A percentile compares a stretch with the other conserved stretches of the same genome.
Evolutionary conservation across 768 basidiomycete species (phyloP).

Genomic region (Lepiota venenata): DNA sequence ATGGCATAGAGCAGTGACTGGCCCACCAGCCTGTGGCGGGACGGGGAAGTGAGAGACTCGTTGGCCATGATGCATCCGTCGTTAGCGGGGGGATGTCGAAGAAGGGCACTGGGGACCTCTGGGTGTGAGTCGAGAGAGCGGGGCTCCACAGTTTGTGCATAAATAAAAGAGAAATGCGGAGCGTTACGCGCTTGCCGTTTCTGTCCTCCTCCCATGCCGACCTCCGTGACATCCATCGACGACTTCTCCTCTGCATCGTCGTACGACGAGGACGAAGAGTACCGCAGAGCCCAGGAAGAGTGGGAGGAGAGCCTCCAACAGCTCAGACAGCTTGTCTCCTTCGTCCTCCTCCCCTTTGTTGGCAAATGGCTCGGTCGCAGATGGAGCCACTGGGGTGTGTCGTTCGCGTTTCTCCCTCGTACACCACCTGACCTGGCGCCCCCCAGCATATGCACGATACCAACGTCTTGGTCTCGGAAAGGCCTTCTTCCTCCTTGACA

Average conservation of each 20-base stretch:
- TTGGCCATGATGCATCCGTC: slow-evolving; percentile 53
- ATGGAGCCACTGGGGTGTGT: slow-evolving; percentile 85
- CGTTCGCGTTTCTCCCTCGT: not conserved
- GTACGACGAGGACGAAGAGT: slow-evolving; percentile 69
- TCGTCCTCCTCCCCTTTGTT: slow-evolving; percentile 80
- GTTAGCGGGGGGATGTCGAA: slow-evolving; percentile 7
- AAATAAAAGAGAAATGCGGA: slow-evolving; percentile 10
- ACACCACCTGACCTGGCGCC: slow-evolving; percentile 6
- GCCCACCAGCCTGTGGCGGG: slow-evolving; percentile 62
- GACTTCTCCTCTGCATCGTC: slow-evolving; percentile 50
- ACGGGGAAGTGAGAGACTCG: slow-evolving; percentile 19
- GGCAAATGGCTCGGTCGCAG: slow-evolving; percentile 87
- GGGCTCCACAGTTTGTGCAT: not conserved
- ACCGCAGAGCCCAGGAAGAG: slow-evolving; percentile 77
- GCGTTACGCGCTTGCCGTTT: slow-evolving; percentile 13
- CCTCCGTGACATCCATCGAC: slow-evolving; percentile 60
- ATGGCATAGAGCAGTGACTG: slow-evolving; percentile 76
- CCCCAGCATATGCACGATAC: slow-evolving; percentile 69
- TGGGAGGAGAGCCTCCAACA: slow-evolving; percentile 92
- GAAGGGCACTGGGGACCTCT: not conserved
- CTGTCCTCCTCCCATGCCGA: slow-evolving; percentile 44
- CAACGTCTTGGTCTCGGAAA: slow-evolving; percentile 57
- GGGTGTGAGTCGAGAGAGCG: not conserved
- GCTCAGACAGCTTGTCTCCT: slow-evolving; percentile 73
- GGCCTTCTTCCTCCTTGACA: slow-evolving; percentile 61